Evolutionary conservation across 257 asterid species (phyloP).

Genomic region (Przewalskia tangutica): DNA sequence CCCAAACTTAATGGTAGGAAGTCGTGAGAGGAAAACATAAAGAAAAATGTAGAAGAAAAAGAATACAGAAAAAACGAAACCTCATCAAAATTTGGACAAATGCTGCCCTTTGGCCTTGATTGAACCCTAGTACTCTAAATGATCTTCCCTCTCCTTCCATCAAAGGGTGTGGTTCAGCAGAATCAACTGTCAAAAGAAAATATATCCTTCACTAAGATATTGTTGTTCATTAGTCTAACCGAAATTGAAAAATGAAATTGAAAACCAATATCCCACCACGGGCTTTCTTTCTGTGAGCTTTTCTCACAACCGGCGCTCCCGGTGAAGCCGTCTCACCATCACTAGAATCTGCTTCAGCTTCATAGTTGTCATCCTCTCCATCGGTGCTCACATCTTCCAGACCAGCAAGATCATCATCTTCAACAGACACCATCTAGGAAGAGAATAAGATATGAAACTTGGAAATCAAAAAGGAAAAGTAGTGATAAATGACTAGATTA

Average conservation of each 20-base stretch:
- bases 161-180: slow-evolving; percentile 70
- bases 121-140: slow-evolving; percentile 79
- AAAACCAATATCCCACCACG: slow-evolving; percentile 51
- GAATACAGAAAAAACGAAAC: slow-evolving; percentile 2
- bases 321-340: slow-evolving; percentile 68
- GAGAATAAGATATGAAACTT: slow-evolving; percentile 12
- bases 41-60: background rate
- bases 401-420: slow-evolving; percentile 97
- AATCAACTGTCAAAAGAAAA: slow-evolving; percentile 32
- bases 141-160: slow-evolving; percentile 98
- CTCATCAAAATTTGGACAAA: slow-evolving; percentile 71
- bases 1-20: background rate
- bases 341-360: slow-evolving; percentile 87
- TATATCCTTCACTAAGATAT: background rate
- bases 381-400: slow-evolving; percentile 91
- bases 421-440: slow-evolving; percentile 87
- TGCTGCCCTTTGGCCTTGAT: slow-evolving; percentile 76
- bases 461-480: slow-evolving; percentile 8
- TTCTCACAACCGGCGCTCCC: slow-evolving; percentile 57
- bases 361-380: slow-evolving; percentile 91
- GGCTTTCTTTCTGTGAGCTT: slow-evolving; percentile 49
- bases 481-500: background rate
- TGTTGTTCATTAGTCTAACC: background rate
- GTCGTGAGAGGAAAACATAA: background rate
- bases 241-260: background rate